phyloP scores from a whole-genome alignment of 2,329 filamentous ascomycete genomes.

The Alternaria gansuensis region DNA sequence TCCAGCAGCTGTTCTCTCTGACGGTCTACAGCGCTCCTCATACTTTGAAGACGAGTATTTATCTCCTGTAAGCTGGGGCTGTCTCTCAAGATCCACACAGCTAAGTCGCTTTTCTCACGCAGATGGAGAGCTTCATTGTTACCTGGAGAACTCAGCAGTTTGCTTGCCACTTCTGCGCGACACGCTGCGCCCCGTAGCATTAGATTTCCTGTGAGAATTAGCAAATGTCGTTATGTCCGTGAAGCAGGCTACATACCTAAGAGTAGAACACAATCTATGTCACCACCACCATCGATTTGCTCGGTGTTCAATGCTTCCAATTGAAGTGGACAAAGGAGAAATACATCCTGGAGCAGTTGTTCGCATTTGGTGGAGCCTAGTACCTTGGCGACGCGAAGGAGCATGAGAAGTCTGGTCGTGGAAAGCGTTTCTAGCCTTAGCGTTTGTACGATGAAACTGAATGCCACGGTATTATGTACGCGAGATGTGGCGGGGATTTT shows the following conservation, averaged over 20 bases:
- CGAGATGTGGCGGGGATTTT: conserved; percentile 11
- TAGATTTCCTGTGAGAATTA: conserved; percentile 19
- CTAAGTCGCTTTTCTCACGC: conserved; percentile 5
- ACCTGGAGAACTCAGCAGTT: conserved; percentile 3
- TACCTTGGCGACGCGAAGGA: conserved; percentile 10
- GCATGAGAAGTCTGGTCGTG: conserved; percentile 14
- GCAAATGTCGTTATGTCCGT: neutral
- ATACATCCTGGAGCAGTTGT: conserved; percentile 16
- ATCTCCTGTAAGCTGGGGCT: conserved; percentile 20
- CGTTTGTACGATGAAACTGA: conserved; percentile 12
- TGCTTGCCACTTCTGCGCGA: conserved; percentile 11
- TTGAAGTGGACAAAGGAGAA: conserved; percentile 9
- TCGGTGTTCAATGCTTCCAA: conserved; percentile 1
- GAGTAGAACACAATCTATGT: conserved; percentile 12
- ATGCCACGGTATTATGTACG: conserved; percentile 12
- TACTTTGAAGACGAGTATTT: conserved; percentile 6
- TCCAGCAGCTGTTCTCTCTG: conserved; percentile 13
- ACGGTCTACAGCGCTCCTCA: conserved; percentile 7
- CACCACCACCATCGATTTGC: neutral
- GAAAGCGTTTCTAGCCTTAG: conserved; percentile 16
- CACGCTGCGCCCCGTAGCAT: conserved; percentile 10
- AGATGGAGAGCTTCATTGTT: neutral
- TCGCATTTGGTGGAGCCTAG: conserved; percentile 10
- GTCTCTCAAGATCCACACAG: conserved; percentile 10
- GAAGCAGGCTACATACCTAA: conserved; percentile 13